Conservation (phyloP, 805 yeast species). For the Priceomyces medius region DNA sequence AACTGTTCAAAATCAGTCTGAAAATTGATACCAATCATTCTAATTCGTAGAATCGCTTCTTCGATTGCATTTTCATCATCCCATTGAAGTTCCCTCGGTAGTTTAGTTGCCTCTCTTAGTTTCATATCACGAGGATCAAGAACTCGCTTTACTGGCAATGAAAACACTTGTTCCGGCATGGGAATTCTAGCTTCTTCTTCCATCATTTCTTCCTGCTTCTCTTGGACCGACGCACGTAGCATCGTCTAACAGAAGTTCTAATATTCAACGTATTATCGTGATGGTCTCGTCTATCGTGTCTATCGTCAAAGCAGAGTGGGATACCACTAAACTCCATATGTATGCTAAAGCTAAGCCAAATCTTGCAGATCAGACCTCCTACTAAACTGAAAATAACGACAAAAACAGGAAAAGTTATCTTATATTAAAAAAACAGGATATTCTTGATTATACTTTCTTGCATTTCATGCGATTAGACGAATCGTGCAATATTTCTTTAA, state of each 20-base stretch:
- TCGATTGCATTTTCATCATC: conserved; percentile 7
- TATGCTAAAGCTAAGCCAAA: not conserved
- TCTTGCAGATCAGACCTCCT: too few species aligned
- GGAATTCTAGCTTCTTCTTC: conserved; percentile 16
- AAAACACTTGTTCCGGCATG: conserved; percentile 7
- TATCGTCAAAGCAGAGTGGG: too few species aligned
- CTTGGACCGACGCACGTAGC: not conserved
- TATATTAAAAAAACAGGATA: too few species aligned
- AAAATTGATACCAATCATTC: conserved; percentile 28
- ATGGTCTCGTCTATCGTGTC: too few species aligned
- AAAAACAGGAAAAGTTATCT: too few species aligned
- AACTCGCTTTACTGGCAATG: conserved; percentile 26
- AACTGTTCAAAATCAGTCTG: conserved; percentile 23
- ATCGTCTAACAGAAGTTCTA: not conserved
- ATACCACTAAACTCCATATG: too few species aligned
- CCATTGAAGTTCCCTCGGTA: conserved; percentile 22
- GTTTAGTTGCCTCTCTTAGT: conserved; percentile 24
- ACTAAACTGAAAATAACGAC: too few species aligned
- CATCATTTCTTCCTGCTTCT: not conserved
- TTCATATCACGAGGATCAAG: conserved; percentile 17
- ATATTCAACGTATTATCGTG: not conserved
- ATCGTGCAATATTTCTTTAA: not conserved
- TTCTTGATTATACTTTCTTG: too few species aligned
- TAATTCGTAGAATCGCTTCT: conserved; percentile 25
- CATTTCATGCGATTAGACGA: not conserved